Conservation (phyloP, 805 yeast genomes). For the Kodamaea hsintzibuensis region DNA sequence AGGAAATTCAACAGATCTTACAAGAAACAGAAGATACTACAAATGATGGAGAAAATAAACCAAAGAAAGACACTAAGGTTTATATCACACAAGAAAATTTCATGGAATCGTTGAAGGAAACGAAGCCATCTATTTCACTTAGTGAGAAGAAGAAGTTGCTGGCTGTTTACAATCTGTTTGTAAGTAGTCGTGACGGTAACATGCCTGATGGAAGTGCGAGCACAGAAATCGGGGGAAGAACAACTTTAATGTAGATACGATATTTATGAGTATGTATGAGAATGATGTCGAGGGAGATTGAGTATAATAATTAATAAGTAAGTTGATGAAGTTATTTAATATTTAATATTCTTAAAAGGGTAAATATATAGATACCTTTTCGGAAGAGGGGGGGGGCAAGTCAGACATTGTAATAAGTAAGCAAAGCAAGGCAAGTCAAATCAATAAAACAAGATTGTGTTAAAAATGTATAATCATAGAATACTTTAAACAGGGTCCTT, state of each 20-base stretch:
- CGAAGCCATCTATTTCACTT: slow-evolving; percentile 85
- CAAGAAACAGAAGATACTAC: slow-evolving; percentile 12
- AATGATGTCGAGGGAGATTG: too few relatives aligned
- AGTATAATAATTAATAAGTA: too few relatives aligned
- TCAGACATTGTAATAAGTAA: too few relatives aligned
- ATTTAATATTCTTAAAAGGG: too few relatives aligned
- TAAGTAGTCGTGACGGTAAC: slow-evolving; percentile 76
- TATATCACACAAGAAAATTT: slow-evolving; percentile 57
- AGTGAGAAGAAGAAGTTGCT: slow-evolving; percentile 66
- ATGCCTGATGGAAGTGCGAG: slow-evolving; percentile 86
- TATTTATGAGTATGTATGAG: not conserved
- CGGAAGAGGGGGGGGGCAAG: too few relatives aligned
- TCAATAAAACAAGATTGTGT: too few relatives aligned
- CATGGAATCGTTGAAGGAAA: slow-evolving; percentile 61
- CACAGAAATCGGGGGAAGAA: slow-evolving; percentile 79
- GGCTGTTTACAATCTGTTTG: slow-evolving; percentile 68
- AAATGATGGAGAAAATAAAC: slow-evolving; percentile 5
- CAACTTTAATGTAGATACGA: slow-evolving; percentile 65
- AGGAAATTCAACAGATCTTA: slow-evolving; percentile 44
- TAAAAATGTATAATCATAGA: too few relatives aligned
- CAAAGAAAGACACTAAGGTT: slow-evolving; percentile 30
- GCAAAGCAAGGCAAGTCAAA: too few relatives aligned
- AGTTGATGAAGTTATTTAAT: too few relatives aligned
- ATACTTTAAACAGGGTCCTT: too few relatives aligned
- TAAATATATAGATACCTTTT: too few relatives aligned